Percentiles rank a stretch among this genome's conserved stretches.
phyloP scores from a whole-genome alignment of 192 early-diverging fungal genomes.

The Paraglomus occultum region DNA sequence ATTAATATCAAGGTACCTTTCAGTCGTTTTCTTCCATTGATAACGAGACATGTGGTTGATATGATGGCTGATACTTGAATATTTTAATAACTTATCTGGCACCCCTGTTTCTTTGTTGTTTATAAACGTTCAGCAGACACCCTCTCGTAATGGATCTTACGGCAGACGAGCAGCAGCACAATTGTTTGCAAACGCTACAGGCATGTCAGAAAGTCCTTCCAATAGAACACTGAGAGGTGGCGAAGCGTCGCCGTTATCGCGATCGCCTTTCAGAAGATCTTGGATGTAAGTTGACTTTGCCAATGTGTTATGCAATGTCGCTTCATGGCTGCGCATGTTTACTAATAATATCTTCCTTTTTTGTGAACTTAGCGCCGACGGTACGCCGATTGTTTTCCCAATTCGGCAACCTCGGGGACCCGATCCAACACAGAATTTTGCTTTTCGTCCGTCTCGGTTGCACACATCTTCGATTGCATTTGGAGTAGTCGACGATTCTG shows the following conservation, averaged over 20 bases:
- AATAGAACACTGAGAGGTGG: constrained; percentile 25
- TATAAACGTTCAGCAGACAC: constrained; percentile 6
- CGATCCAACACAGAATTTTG: constrained; percentile 70
- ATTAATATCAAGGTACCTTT: constrained; percentile 22
- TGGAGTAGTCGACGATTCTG: constrained; percentile 14
- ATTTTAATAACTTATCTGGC: background rate
- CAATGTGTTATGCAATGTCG: too few relatives aligned
- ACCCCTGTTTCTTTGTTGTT: too few relatives aligned
- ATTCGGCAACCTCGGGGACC: constrained; percentile 74
- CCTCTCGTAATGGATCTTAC: constrained; percentile 24
- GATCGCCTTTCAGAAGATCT: constrained; percentile 31
- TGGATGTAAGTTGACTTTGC: constrained; percentile 22
- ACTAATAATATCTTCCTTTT: too few relatives aligned
- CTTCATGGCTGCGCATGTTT: too few relatives aligned
- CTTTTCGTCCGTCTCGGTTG: constrained; percentile 45
- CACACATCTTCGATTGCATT: constrained; percentile 24
- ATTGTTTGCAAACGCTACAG: constrained; percentile 11
- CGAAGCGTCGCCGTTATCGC: constrained; percentile 26
- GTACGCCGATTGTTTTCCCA: constrained; percentile 56
- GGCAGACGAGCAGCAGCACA: constrained; percentile 23
- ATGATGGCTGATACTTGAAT: background rate
- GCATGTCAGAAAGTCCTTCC: constrained; percentile 28
- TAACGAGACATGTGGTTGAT: background rate
- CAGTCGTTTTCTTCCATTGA: background rate
- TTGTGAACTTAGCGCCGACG: constrained; percentile 13